Evolutionary conservation across 345 rosid species (phyloP), one percentile per base, ranked within the genome.

Genomic region (Linum trigynum): DNA sequence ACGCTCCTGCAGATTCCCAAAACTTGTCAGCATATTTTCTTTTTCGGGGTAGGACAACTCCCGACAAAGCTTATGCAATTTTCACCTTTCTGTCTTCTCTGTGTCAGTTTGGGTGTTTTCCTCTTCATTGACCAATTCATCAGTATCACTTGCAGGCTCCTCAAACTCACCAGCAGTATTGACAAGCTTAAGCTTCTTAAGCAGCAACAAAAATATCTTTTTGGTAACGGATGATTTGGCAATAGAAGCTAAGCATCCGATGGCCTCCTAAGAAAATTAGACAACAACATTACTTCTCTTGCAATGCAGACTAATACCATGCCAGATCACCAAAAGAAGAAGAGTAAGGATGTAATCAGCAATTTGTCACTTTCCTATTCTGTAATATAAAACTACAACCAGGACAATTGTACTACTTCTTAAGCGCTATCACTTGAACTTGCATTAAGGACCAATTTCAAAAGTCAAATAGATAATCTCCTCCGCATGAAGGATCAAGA

Each of bases 171-270:
- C 81, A 66, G 66, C 79, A 40, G 66, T 75, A 74, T 77, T 72
- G n/a, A 80, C 71, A 64, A 83, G 63, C 71, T 80, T 77, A 78
- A 82, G 75, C 75, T 83, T 88, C 79, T 80, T 71, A 65, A 85
- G 81, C 77, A 77, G 67, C 62, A 88, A 84, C 38, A 72, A 67
- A 5, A 90, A 80, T 74, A 82, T 82, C 45, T 70, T 83, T 81
- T 83, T 82, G 65, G 80, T 82, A 63, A 79, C 45, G 37, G 95
- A 88, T 67, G 91, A 85, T 77, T 88, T 89, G 12, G 81, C 65
- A 23, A 91, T 78, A 64, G 89, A 86, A 80, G 97, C 96, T 78
- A 90, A 71, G 85, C 88, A 88, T 71, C 84, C 83, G 65, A 88
- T 75, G 65, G 96, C 87, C 78, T 84, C 92, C 98, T 92, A 86